Conservation (phyloP, 352 stramenopile species). For the Blastocystis hominis region DNA sequence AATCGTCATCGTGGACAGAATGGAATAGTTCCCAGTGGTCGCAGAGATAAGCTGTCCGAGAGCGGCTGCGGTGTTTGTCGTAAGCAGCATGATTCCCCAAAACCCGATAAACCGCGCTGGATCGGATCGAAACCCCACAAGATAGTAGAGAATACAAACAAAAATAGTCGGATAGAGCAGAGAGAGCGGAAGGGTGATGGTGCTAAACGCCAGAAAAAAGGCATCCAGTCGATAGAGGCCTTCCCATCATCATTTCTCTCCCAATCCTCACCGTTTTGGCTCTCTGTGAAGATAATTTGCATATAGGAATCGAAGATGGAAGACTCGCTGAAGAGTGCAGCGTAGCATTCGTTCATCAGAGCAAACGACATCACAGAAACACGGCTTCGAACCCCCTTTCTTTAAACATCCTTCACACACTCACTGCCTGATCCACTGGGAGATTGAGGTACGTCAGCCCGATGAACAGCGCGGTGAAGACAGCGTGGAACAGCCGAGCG, state of each 20-base stretch:
- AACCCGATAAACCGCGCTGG: neutral
- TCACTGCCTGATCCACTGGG: neutral
- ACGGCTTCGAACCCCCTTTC: neutral
- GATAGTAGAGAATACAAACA: neutral
- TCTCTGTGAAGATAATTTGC: neutral
- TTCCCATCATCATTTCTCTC: neutral
- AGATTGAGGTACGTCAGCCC: neutral
- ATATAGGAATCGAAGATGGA: neutral
- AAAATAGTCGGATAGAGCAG: neutral
- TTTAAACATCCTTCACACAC: neutral
- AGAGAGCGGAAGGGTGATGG: neutral
- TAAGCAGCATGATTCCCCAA: neutral
- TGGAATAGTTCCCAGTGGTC: neutral
- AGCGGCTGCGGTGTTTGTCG: neutral
- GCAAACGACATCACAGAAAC: neutral
- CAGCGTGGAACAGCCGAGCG: neutral
- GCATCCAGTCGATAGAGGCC: slow-evolving; percentile 12
- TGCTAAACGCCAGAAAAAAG: neutral
- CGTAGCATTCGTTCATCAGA: slow-evolving; percentile 1
- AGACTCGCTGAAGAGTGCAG: neutral
- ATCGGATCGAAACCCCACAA: neutral
- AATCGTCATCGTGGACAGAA: neutral
- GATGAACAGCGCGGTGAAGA: neutral
- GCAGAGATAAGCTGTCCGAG: slow-evolving; percentile 3
- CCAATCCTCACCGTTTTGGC: neutral